These are phyloP conservation scores for Candida stauntonica DNA, from an alignment of 805 yeast genomes.

Conservation along the genomic window DNA sequence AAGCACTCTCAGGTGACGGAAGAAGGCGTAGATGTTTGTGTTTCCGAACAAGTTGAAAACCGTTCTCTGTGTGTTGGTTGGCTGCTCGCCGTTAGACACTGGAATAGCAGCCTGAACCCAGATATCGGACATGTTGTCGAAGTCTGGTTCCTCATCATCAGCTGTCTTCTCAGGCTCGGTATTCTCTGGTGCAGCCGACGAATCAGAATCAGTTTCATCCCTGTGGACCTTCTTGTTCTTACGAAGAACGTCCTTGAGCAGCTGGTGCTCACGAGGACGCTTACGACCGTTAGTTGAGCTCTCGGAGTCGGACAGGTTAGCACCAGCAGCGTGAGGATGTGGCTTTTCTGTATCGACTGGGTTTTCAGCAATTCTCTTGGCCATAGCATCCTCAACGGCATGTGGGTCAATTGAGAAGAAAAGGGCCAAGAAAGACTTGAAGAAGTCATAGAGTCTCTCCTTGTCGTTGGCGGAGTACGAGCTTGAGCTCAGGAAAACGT, in stretches of 20 bases:
- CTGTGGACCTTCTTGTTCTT: slow-evolving; percentile 39
- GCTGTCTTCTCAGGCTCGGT: slow-evolving; percentile 24
- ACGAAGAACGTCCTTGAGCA: slow-evolving; percentile 55
- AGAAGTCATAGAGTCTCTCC: slow-evolving; percentile 66
- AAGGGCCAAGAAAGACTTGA: slow-evolving; percentile 63
- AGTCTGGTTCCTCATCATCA: slow-evolving; percentile 26
- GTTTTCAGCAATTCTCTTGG: slow-evolving; percentile 27
- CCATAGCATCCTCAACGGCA: slow-evolving; percentile 39
- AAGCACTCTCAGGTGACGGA: slow-evolving; percentile 78
- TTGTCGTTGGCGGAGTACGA: slow-evolving; percentile 78
- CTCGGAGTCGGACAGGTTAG: slow-evolving; percentile 15
- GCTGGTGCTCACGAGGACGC: slow-evolving; percentile 44
- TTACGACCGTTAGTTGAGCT: slow-evolving; percentile 25
- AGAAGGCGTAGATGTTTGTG: slow-evolving; percentile 81
- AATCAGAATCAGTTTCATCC: slow-evolving; percentile 27
- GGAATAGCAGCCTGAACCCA: slow-evolving; percentile 24
- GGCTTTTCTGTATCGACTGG: slow-evolving; percentile 6
- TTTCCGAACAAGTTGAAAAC: slow-evolving; percentile 81
- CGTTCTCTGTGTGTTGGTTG: slow-evolving; percentile 37
- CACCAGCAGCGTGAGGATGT: slow-evolving; percentile 2
- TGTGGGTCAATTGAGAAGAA: slow-evolving; percentile 62
- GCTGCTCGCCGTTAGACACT: slow-evolving; percentile 26
- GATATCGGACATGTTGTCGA: slow-evolving; percentile 23
- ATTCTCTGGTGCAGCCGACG: slow-evolving; percentile 24
- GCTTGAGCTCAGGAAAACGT: slow-evolving; percentile 62